These are phyloP conservation scores for Ustulina deusta DNA, from an alignment of 2,329 filamentous ascomycete genomes.

Conservation along the genomic window DNA sequence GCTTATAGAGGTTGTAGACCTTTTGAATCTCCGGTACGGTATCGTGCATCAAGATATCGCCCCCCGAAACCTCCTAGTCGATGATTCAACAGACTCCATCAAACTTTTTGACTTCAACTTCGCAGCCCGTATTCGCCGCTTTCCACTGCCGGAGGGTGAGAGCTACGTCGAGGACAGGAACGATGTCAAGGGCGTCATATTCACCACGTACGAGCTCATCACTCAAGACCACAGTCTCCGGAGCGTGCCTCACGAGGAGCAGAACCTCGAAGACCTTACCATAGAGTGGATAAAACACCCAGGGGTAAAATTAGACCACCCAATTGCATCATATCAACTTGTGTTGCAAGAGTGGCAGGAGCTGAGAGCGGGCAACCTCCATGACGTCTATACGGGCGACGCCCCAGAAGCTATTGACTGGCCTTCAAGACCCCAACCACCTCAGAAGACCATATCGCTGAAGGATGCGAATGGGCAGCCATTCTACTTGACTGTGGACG, in stretches of 20 bases:
- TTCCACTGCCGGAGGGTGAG: neutral
- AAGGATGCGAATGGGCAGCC: neutral
- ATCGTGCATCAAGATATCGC: constrained; percentile 56
- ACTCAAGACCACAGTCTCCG: constrained; percentile 48
- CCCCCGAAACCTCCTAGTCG: constrained; percentile 54
- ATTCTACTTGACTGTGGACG: neutral
- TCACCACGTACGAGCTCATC: constrained; percentile 54
- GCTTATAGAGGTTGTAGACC: constrained; percentile 53
- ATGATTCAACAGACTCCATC: constrained; percentile 51
- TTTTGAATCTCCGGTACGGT: constrained; percentile 54
- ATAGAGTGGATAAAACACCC: constrained; percentile 51
- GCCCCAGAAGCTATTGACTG: too few species aligned
- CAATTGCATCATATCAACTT: constrained; percentile 42
- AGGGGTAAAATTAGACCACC: constrained; percentile 50
- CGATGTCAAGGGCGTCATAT: constrained; percentile 53
- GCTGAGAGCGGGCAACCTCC: constrained; percentile 22
- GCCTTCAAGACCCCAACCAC: constrained; percentile 36
- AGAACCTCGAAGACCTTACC: constrained; percentile 38
- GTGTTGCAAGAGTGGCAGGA: constrained; percentile 48
- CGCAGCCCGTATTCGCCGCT: constrained; percentile 40
- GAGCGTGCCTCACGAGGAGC: constrained; percentile 44
- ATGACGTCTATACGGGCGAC: too few species aligned
- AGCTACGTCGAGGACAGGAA: constrained; percentile 42
- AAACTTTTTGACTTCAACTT: constrained; percentile 55
- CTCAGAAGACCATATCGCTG: constrained; percentile 4